Evolutionary conservation across 1,139 yeast genomes (phyloP), one percentile per base, ranked within the genome.

Genomic region (Entelexis sorbosivorans): DNA sequence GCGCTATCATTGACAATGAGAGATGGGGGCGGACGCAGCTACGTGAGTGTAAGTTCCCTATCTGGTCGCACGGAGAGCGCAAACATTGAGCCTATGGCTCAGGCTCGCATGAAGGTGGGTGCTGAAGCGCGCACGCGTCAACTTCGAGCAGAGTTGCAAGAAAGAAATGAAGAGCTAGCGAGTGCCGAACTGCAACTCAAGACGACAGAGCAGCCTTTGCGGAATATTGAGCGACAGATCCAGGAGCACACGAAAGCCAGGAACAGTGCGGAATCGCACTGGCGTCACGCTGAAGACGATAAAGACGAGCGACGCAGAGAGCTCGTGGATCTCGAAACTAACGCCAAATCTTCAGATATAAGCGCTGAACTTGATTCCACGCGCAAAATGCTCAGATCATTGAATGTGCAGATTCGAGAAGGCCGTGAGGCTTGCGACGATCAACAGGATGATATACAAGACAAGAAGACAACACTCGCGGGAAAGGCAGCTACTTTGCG

Each of bases 101-200:
- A 2, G 28, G 32, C 38, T 4, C 45, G 42, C 19, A 22, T 49
- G 48, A 44, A 40, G 28, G 42, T 49, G 4, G 49, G 52, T 17
- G 17, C 16, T 24, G 31, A 36, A 11, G 49, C 49, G 7, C 49
- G 49, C 6, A 10, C 16, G 20, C 45, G 38, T 13, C 49, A 47
- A 10, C 14, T 39, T n/a, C 2, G 7, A 14, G 17, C 17, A 3
- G 36, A 39, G 14, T 11, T 47, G 9, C 33, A 24, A n/a, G 44
- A 38, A 13, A 38, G 9, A 6, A 10, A 2, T 4, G 22, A 16
- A 2, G 36, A 19, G 16, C 22, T 36, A n/a, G 2, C 1, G 10
- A 10, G 31, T 11, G 36, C 26, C 4, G 24, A 38, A 14, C 6
- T 11, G 7, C 10, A 11, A 13, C 14, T 32, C 9, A 22, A 11